Conservation (phyloP, 352 stramenopile genomes). For the Phytophthora kernoviae region DNA sequence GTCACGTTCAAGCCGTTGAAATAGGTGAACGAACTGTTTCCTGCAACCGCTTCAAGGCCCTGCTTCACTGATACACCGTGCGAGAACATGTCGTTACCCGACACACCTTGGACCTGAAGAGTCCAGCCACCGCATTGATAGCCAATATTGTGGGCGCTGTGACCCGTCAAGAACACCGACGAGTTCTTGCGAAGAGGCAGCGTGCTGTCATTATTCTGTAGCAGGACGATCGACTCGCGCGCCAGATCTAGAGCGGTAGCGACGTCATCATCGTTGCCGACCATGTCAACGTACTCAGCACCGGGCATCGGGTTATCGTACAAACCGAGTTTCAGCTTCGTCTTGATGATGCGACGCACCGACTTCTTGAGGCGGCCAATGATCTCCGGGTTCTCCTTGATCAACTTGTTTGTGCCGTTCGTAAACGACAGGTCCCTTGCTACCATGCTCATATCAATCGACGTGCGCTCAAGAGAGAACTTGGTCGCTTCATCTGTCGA, state of each 20-base stretch:
- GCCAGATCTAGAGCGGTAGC: constrained; percentile 48
- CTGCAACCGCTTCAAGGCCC: constrained; percentile 31
- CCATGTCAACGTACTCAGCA: constrained; percentile 28
- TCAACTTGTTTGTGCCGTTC: constrained; percentile 35
- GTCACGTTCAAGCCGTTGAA: constrained; percentile 52
- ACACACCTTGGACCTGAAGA: constrained; percentile 67
- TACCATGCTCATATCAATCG: constrained; percentile 90
- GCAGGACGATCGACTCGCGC: constrained; percentile 66
- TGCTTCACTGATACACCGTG: constrained; percentile 53
- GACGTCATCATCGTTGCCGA: constrained; percentile 47
- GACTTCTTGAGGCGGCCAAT: constrained; percentile 48
- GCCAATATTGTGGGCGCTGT: constrained; percentile 49
- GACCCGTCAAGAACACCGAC: constrained; percentile 58
- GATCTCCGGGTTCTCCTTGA: constrained; percentile 31
- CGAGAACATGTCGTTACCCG: constrained; percentile 48
- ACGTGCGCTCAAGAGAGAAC: constrained; percentile 59
- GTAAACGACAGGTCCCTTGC: constrained; percentile 33
- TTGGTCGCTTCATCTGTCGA: constrained; percentile 42
- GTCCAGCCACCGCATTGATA: constrained; percentile 68
- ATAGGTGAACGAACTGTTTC: constrained; percentile 25
- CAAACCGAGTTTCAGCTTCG: constrained; percentile 62
- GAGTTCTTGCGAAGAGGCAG: constrained; percentile 40
- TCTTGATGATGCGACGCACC: constrained; percentile 52
- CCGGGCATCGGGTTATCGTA: constrained; percentile 61
- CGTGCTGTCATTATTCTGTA: constrained; percentile 62